These are phyloP conservation scores for Malassezia arunalokei DNA, from an alignment of 1,284 basidiomycete species.

Conservation along the genomic window DNA sequence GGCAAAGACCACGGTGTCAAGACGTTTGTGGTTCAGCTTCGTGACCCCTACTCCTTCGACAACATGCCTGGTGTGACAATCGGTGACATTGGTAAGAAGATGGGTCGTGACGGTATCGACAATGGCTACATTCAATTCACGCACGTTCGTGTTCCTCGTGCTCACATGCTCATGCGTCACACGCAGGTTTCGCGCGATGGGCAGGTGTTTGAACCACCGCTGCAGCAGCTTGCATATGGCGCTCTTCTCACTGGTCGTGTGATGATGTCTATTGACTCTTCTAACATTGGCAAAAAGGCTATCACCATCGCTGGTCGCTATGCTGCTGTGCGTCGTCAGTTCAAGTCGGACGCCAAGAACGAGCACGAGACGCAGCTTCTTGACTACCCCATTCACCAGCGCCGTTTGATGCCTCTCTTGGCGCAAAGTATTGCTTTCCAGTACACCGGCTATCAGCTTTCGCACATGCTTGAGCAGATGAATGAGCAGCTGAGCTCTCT, in stretches of 20 bases:
- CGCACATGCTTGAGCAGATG: conserved; percentile 48
- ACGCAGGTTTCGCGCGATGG: conserved; percentile 52
- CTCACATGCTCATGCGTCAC: conserved; percentile 56
- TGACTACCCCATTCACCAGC: conserved; percentile 55
- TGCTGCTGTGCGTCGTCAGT: conserved; percentile 53
- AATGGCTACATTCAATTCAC: conserved; percentile 50
- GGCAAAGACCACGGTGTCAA: conserved; percentile 53
- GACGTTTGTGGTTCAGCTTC: conserved; percentile 53
- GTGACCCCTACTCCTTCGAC: conserved; percentile 50
- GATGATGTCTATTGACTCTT: conserved; percentile 52
- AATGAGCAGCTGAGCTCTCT: conserved; percentile 51
- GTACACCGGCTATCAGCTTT: conserved; percentile 50
- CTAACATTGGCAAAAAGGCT: conserved; percentile 51
- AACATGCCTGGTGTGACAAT: conserved; percentile 51
- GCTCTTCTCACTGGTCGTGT: conserved; percentile 53
- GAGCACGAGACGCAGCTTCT: conserved; percentile 51
- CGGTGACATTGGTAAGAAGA: conserved; percentile 55
- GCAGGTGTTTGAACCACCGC: conserved; percentile 49
- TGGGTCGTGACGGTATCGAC: conserved; percentile 53
- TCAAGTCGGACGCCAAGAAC: conserved; percentile 46
- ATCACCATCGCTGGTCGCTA: conserved; percentile 54
- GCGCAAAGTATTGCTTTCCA: conserved; percentile 54
- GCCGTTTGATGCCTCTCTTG: conserved; percentile 53
- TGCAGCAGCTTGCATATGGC: conserved; percentile 54
- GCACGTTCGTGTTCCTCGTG: conserved; percentile 53